phyloP scores from a whole-genome alignment of 331 rosid genomes.

The Cydonia oblonga region DNA sequence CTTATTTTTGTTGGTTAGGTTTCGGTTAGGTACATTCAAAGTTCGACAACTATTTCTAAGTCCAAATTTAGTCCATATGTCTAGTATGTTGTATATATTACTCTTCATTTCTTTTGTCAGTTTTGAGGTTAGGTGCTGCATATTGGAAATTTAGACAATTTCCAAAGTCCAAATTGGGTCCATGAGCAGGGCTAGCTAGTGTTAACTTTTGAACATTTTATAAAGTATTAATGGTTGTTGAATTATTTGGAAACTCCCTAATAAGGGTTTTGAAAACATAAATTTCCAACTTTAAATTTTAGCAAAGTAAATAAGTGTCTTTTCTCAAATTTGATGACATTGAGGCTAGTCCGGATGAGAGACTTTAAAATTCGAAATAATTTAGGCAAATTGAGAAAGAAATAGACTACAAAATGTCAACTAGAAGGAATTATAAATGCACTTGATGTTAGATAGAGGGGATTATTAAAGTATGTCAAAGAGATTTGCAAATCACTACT shows the following conservation, averaged over 20 bases:
- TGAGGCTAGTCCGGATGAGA: no score
- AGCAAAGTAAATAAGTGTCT: not conserved
- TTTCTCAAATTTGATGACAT: not conserved
- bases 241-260: not conserved
- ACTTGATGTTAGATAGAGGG: no score
- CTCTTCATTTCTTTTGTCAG: not conserved
- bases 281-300: not conserved
- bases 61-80: no score
- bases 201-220: not conserved
- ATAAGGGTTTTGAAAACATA: not conserved
- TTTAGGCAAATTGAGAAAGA: no score
- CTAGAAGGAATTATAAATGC: no score
- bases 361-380: no score
- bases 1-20: not conserved
- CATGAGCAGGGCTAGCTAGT: not conserved
- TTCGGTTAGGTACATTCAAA: not conserved
- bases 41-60: not conserved
- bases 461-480: no score
- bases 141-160: not conserved
- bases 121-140: not conserved
- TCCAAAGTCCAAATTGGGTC: not conserved
- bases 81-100: not conserved
- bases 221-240: not conserved
- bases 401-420: no score
- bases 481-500: no score